Percentiles rank a stretch among this genome's conserved stretches.
Conservation (phyloP, 2,329 filamentous ascomycete species). For the Fusarium pseudocircinatum region DNA sequence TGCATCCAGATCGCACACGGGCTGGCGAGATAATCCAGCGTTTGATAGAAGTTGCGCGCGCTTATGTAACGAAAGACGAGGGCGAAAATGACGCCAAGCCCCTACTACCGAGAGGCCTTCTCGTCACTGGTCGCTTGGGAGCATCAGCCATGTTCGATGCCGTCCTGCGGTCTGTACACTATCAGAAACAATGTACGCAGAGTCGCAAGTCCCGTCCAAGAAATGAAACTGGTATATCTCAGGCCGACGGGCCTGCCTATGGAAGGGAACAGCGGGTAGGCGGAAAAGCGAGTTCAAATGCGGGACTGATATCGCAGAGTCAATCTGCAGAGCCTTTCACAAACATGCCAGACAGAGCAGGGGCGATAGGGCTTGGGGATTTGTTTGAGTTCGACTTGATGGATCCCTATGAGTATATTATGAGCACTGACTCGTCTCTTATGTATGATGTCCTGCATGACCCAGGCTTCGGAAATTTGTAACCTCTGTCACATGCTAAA, state of each 20-base stretch:
- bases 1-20: not conserved
- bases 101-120: not conserved
- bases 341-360: too few species aligned
- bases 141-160: not conserved
- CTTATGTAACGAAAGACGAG: fast-evolving
- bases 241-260: too few species aligned
- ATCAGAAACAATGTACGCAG: not conserved
- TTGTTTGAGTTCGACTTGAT: not conserved
- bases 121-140: not conserved
- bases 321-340: too few species aligned
- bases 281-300: fast-evolving
- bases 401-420: not conserved
- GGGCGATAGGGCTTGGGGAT: too few species aligned
- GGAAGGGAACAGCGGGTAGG: too few species aligned
- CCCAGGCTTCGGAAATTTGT: too few species aligned
- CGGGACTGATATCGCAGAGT: fast-evolving
- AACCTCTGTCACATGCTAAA: too few species aligned
- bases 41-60: not conserved
- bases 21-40: not conserved
- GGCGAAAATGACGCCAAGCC: fast-evolving
- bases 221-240: too few species aligned
- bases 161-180: not conserved
- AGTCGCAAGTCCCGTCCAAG: too few species aligned
- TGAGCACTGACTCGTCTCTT: not conserved
- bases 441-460: not conserved